A percentile compares a stretch with the other conserved stretches of the same genome.
phyloP scores from a whole-genome alignment of 1,139 yeast genomes.

The Blastobotrys aristatus region DNA sequence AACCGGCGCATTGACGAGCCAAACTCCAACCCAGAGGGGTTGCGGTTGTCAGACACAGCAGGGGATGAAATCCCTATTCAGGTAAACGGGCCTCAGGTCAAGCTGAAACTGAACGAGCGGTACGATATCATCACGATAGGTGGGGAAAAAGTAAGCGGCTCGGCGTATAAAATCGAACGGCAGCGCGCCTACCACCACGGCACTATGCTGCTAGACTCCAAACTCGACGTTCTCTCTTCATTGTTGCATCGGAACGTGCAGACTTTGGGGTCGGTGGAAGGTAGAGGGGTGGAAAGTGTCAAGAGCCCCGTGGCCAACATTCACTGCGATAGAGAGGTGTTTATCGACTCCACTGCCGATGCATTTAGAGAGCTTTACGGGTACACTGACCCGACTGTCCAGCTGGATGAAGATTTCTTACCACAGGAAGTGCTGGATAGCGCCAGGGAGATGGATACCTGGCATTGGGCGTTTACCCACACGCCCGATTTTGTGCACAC shows the following conservation, averaged over 20 bases:
- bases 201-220: conserved; percentile 77
- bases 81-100: conserved; percentile 31
- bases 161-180: conserved; percentile 79
- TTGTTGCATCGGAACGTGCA: conserved; percentile 49
- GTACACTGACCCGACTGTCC: conserved; percentile 13
- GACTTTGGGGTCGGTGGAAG: conserved; percentile 46
- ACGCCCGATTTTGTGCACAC: conserved; percentile 62
- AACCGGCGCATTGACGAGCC: conserved; percentile 1
- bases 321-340: conserved; percentile 42
- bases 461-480: conserved; percentile 71
- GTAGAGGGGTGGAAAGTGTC: conserved; percentile 71
- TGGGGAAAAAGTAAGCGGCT: conserved; percentile 69
- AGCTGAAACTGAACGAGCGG: conserved; percentile 54
- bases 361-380: conserved; percentile 38
- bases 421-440: conserved; percentile 45
- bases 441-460: conserved; percentile 44
- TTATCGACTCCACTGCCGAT: conserved; percentile 43
- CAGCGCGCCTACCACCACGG: conserved; percentile 94
- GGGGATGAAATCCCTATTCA: conserved; percentile 14
- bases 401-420: conserved; percentile 30
- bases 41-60: not conserved
- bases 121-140: conserved; percentile 66
- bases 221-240: conserved; percentile 51
- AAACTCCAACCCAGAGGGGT: not conserved
- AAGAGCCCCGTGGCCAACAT: conserved; percentile 70